Conservation (phyloP, 805 yeast species). For the Metschnikowia koreensis region DNA sequence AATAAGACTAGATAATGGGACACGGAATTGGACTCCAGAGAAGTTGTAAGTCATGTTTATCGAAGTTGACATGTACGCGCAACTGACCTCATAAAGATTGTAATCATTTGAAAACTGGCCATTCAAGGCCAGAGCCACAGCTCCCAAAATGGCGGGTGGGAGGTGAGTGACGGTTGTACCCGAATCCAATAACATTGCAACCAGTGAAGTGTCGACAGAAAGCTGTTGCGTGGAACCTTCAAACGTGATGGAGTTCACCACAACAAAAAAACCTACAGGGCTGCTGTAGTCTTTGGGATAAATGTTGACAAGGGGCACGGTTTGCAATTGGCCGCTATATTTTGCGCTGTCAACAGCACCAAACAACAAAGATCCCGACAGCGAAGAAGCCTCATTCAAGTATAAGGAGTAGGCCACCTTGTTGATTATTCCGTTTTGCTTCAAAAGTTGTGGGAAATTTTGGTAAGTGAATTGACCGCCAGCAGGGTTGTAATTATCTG, state of each 20-base stretch:
- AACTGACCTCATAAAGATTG: conserved; percentile 8
- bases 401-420: conserved; percentile 61
- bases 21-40: conserved; percentile 52
- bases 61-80: conserved; percentile 9
- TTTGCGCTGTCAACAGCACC: conserved; percentile 45
- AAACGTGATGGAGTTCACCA: conserved; percentile 39
- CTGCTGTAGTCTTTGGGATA: conserved; percentile 9
- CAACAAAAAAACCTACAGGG: conserved; percentile 49
- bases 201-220: conserved; percentile 4
- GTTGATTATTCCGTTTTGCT: conserved; percentile 53
- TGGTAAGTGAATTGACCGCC: conserved; percentile 43
- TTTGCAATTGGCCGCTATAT: conserved; percentile 25
- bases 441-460: conserved; percentile 65
- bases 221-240: conserved; percentile 13
- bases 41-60: conserved; percentile 41
- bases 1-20: conserved; percentile 41
- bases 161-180: conserved; percentile 53
- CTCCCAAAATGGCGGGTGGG: conserved; percentile 33
- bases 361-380: conserved; percentile 35
- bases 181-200: conserved; percentile 42
- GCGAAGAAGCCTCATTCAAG: conserved; percentile 42
- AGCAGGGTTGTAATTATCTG: conserved; percentile 30
- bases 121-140: neutral
- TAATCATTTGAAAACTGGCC: neutral
- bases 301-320: conserved; percentile 45